Conservation (phyloP, 2,329 filamentous ascomycete species). For the Cadophora gregata region DNA sequence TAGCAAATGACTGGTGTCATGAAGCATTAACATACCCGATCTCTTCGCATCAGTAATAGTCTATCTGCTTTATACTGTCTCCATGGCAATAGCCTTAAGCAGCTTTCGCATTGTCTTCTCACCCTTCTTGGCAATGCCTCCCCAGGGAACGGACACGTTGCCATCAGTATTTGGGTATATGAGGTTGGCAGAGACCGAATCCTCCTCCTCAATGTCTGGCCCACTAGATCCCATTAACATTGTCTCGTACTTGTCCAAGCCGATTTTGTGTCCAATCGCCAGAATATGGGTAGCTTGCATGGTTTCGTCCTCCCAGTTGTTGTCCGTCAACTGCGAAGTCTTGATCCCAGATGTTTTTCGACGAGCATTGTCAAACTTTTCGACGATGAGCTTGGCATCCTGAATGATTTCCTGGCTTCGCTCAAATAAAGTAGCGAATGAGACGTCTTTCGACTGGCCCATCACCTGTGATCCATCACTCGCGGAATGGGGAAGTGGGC, state of each 20-base stretch:
- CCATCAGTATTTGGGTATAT: slow-evolving; percentile 22
- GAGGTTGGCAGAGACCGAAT: slow-evolving; percentile 17
- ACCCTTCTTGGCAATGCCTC: slow-evolving; percentile 35
- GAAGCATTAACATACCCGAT: not conserved
- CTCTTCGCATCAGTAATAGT: not conserved
- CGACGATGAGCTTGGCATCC: slow-evolving; percentile 28
- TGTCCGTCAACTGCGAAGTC: slow-evolving; percentile 21
- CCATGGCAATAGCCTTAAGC: slow-evolving; percentile 21
- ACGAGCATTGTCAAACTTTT: slow-evolving; percentile 31
- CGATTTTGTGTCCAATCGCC: slow-evolving; percentile 32
- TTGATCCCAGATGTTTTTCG: slow-evolving; percentile 25
- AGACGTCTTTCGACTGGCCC: slow-evolving; percentile 2
- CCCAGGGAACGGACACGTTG: slow-evolving; percentile 27
- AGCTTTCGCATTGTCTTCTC: slow-evolving; percentile 35
- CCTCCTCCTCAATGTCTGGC: slow-evolving; percentile 23
- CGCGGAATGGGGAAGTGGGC: slow-evolving; percentile 21
- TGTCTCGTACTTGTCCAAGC: slow-evolving; percentile 33
- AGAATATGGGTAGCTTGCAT: slow-evolving; percentile 26
- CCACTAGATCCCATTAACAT: slow-evolving; percentile 23
- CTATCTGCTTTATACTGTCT: not conserved
- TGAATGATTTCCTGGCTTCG: slow-evolving; percentile 25
- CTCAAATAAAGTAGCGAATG: slow-evolving; percentile 31
- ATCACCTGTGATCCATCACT: not conserved
- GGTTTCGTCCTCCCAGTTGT: slow-evolving; percentile 33
- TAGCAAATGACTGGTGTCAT: not conserved